These are phyloP conservation scores for Venturia oleaginea DNA, from an alignment of 2,329 filamentous ascomycete genomes.

Conservation along the genomic window DNA sequence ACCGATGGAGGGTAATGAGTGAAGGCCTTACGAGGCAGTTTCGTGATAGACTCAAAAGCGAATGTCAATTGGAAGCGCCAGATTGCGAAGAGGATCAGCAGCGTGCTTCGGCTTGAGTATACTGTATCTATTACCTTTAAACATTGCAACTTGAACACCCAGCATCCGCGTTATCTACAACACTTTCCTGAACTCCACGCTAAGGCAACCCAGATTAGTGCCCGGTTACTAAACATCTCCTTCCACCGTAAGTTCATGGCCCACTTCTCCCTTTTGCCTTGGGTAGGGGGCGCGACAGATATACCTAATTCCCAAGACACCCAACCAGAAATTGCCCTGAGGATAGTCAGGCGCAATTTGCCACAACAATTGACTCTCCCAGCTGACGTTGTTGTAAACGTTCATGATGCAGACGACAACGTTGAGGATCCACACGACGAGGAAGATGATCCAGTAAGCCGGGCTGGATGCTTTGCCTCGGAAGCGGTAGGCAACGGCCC, in stretches of 20 bases:
- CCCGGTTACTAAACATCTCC: background rate
- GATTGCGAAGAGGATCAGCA: too few relatives aligned
- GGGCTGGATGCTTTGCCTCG: slow-evolving; percentile 3
- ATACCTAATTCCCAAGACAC: background rate
- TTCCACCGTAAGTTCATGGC: background rate
- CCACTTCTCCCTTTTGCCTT: background rate
- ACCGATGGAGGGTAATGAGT: too few relatives aligned
- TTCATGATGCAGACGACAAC: slow-evolving; percentile 3
- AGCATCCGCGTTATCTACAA: background rate
- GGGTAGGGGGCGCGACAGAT: background rate
- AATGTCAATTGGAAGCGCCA: too few relatives aligned
- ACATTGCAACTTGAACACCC: background rate
- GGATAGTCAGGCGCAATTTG: background rate
- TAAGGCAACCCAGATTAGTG: background rate
- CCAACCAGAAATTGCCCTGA: slow-evolving; percentile 1
- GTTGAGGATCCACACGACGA: background rate
- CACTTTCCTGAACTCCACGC: background rate
- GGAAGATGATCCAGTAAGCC: slow-evolving; percentile 1
- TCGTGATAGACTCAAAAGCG: too few relatives aligned
- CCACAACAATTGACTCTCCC: background rate
- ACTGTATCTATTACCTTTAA: background rate
- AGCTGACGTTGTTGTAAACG: slow-evolving; percentile 1
- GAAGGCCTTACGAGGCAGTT: too few relatives aligned
- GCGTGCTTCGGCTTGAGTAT: background rate
- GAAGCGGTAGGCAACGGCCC: slow-evolving; percentile 4